These are phyloP conservation scores for Hypoxylon sp. DNA, from an alignment of 2,329 filamentous ascomycete species.

Conservation along the genomic window DNA sequence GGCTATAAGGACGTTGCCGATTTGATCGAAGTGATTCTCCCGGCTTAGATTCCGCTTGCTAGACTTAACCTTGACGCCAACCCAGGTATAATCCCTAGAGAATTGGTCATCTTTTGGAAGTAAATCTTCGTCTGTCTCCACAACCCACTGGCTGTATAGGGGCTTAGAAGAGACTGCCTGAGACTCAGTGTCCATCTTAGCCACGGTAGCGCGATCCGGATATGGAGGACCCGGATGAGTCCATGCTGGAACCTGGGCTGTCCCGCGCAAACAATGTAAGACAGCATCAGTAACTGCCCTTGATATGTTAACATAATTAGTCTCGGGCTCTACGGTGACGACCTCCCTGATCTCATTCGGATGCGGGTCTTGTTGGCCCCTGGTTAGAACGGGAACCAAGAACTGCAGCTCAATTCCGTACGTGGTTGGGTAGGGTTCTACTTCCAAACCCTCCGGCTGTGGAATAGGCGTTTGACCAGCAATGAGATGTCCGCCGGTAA, in stretches of 20 bases:
- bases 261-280: slow-evolving; percentile 3
- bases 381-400: slow-evolving; percentile 19
- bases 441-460: background rate
- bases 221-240: slow-evolving; percentile 24
- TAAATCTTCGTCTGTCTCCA: slow-evolving; percentile 1
- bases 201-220: background rate
- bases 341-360: slow-evolving; percentile 1
- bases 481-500: background rate
- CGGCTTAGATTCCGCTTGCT: slow-evolving; percentile 22
- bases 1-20: slow-evolving; percentile 6
- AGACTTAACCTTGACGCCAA: slow-evolving; percentile 35
- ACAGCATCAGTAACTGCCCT: background rate
- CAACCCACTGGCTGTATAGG: slow-evolving; percentile 29
- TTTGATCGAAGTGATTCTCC: slow-evolving; percentile 28
- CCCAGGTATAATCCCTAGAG: slow-evolving; percentile 8
- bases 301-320: background rate
- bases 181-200: slow-evolving; percentile 22
- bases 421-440: slow-evolving; percentile 1
- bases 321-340: background rate
- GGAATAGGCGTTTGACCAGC: background rate
- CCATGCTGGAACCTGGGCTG: slow-evolving; percentile 17
- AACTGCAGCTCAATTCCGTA: slow-evolving; percentile 40
- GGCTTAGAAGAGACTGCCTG: slow-evolving; percentile 5
- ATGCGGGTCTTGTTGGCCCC: slow-evolving; percentile 10
- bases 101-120: background rate